Percentiles rank a stretch among this genome's conserved stretches.
phyloP scores from a whole-genome alignment of 805 yeast species.

The Starmerella bombicola region DNA sequence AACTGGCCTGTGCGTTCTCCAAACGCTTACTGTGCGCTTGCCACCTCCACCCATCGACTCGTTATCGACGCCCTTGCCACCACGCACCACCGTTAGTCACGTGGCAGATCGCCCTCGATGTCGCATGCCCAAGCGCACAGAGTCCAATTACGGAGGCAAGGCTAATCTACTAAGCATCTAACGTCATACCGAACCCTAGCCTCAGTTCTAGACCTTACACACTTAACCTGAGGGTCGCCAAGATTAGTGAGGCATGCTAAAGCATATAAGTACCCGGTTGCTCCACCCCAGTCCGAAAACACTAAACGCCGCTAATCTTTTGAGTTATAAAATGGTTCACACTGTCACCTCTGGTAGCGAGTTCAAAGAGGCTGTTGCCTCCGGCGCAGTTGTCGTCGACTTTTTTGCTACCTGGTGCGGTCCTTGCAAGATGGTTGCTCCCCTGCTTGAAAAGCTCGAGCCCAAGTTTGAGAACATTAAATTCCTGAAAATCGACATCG shows the following conservation, averaged over 20 bases:
- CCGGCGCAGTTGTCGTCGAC: constrained; percentile 79
- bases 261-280: constrained; percentile 5
- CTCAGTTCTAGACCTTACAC: constrained; percentile 1
- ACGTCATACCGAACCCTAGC: constrained; percentile 2
- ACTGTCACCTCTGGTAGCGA: constrained; percentile 41
- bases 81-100: no score
- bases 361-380: constrained; percentile 54
- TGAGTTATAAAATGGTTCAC: constrained; percentile 38
- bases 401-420: constrained; percentile 98
- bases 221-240: neutral
- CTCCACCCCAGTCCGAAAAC: neutral
- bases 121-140: no score
- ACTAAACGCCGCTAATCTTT: neutral
- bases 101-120: no score
- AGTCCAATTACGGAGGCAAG: no score
- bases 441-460: constrained; percentile 59
- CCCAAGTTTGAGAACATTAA: constrained; percentile 47
- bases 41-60: no score
- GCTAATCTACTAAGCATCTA: neutral
- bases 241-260: constrained; percentile 1
- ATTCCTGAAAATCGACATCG: constrained; percentile 88
- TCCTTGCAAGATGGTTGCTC: constrained; percentile 96
- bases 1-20: no score
- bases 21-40: no score
- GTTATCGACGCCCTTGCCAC: no score